Base-by-base conservation (phyloP, 2,329 filamentous ascomycete genomes). In the Clarireedia hainanense region DNA sequence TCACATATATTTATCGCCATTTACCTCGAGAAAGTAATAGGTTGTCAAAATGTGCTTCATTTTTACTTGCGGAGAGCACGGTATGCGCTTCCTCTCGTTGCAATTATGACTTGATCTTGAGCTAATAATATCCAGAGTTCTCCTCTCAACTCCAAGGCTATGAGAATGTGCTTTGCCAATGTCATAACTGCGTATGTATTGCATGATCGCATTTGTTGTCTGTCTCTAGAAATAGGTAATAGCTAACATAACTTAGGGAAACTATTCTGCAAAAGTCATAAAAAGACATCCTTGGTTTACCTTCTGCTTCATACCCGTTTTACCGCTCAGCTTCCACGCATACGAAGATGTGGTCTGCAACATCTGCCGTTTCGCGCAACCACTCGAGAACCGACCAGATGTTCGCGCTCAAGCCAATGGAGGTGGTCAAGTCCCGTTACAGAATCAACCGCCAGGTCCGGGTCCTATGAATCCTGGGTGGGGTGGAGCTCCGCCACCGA, bases 361-460 rank as follows among this genome's bases (percentile, higher is more conserved):
- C 66, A 83, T 91, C 69, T 92, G 88, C 78, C 83, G 85, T 68
- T 91, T 89, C 69, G 79, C 81, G 60, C 86, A 91, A 69, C 81
- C 83, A 9, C 75, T 86, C 54, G 75, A 80, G 61, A 68, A 68
- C 23, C 58, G 68, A 52, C 65, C 62, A 48, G 67, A 70, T 58
- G 64, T 69, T 17, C 57, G 66, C 20, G 60, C 61, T 5, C 61
- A 64, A 56, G 59, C 59, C 34, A 58, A 59, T 5, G 64, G 65
- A 9, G 63, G 61, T 39, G 59, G 59, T 15, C 65, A 63, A 12
- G 58, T 67, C 55, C 65, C 68, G 39, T 58, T 63, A 52, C 61
- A 65, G 30, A 55, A 50, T 26, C 61, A 58, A 42, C 48, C 48
- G 7, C 55, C 57, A 45, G 24, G 26, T 15, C 17, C 20, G 17